A percentile compares a stretch with the other conserved stretches of the same genome.
These are phyloP conservation scores for Metarhizium sp. DNA, from an alignment of 2,329 filamentous ascomycete species.

Conservation along the genomic window DNA sequence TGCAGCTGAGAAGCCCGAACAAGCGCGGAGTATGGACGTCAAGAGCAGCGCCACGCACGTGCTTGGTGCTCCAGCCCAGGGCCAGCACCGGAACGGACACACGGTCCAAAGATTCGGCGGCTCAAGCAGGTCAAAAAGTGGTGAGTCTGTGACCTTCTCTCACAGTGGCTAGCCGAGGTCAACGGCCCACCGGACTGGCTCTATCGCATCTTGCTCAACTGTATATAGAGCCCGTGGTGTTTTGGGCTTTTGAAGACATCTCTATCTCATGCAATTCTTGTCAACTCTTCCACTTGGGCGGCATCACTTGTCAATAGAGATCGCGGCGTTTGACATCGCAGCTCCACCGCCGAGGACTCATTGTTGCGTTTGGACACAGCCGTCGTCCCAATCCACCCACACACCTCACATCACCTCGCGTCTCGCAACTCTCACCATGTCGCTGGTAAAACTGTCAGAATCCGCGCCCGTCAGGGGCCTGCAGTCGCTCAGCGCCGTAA, in stretches of 20 bases:
- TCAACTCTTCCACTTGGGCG: no score
- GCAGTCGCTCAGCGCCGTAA: neutral
- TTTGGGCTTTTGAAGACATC: no score
- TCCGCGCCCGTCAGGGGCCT: slow-evolving; percentile 9
- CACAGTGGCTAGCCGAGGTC: neutral
- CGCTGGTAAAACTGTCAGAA: slow-evolving; percentile 6
- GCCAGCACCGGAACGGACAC: neutral
- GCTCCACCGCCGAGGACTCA: no score
- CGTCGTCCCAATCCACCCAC: neutral
- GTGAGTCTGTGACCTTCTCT: neutral
- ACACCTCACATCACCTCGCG: neutral
- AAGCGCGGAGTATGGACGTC: no score
- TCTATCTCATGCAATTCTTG: no score
- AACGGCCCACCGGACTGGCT: neutral
- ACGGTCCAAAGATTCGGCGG: neutral
- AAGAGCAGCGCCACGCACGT: no score
- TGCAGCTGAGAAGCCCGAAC: no score
- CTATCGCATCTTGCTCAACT: neutral
- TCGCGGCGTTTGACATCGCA: no score
- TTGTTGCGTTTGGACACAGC: neutral
- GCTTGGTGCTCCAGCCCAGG: no score
- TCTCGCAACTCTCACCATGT: slow-evolving; percentile 4
- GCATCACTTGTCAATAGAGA: no score
- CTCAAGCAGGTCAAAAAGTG: neutral
- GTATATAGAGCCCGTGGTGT: neutral